These are phyloP conservation scores for Populus simonii DNA, from an alignment of 345 rosid species.

Conservation along the genomic window DNA sequence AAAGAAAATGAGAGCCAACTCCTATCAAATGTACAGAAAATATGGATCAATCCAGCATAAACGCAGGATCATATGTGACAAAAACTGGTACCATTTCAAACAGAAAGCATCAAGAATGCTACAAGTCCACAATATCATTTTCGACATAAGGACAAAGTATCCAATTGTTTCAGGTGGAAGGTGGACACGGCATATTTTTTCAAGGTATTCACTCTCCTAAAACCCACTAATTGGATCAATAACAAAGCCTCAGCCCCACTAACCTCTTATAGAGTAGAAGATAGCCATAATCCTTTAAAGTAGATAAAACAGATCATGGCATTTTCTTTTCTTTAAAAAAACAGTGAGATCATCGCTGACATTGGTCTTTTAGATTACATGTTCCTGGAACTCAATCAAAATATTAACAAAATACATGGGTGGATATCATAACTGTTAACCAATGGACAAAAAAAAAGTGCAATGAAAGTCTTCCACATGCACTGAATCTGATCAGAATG, in stretches of 20 bases:
- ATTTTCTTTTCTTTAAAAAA: no score
- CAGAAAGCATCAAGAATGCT: background rate
- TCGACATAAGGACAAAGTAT: background rate
- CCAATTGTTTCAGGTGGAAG: background rate
- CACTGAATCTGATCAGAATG: background rate
- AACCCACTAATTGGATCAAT: background rate
- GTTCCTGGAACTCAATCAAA: background rate
- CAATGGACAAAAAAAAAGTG: background rate
- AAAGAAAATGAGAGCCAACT: background rate
- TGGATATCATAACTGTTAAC: background rate
- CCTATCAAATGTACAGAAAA: background rate
- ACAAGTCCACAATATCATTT: background rate
- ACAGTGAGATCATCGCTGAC: background rate
- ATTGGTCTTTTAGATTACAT: background rate
- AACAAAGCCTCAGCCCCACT: background rate
- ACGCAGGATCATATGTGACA: background rate
- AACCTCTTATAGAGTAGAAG: background rate
- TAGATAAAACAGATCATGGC: background rate
- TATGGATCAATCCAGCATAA: background rate
- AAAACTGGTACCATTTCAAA: background rate
- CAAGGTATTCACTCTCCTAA: no score
- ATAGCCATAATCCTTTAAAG: background rate
- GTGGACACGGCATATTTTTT: background rate
- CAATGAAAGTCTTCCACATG: background rate
- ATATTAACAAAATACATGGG: background rate